These are phyloP conservation scores for Ormosia semicastrata DNA, from an alignment of 306 rosid species.

Conservation along the genomic window DNA sequence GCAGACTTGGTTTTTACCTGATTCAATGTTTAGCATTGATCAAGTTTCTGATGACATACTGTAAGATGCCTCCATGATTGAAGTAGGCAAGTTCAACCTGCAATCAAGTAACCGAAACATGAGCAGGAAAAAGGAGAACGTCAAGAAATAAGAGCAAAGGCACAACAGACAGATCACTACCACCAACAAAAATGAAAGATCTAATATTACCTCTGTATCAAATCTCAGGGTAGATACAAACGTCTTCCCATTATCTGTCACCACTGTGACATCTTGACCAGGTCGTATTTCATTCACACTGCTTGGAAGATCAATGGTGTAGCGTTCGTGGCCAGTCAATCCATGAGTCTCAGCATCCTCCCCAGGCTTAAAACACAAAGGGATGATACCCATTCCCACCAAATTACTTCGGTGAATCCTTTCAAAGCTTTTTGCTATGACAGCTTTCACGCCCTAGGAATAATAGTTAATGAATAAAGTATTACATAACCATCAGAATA, in stretches of 20 bases:
- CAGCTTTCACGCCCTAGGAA: slow-evolving; percentile 91
- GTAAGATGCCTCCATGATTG: slow-evolving; percentile 88
- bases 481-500: background rate
- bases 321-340: slow-evolving; percentile 79
- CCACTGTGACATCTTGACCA: slow-evolving; percentile 78
- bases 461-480: background rate
- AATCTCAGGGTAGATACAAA: slow-evolving; percentile 71
- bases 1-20: background rate
- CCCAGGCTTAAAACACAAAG: slow-evolving; percentile 79
- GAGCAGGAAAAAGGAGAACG: background rate
- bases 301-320: slow-evolving; percentile 80
- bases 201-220: slow-evolving; percentile 76
- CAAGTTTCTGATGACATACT: slow-evolving; percentile 85
- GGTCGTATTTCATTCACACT: slow-evolving; percentile 74
- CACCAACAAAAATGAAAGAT: background rate
- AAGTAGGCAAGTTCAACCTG: slow-evolving; percentile 96
- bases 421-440: slow-evolving; percentile 92
- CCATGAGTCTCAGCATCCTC: slow-evolving; percentile 92
- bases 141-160: slow-evolving; percentile 10
- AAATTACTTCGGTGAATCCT: slow-evolving; percentile 96
- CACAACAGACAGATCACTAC: background rate
- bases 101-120: slow-evolving; percentile 13
- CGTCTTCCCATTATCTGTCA: slow-evolving; percentile 64
- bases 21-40: slow-evolving; percentile 55
- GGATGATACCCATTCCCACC: slow-evolving; percentile 94